Evolutionary conservation across 129 eudicot species (phyloP).

Genomic region (Helichrysum umbraculigerum): DNA sequence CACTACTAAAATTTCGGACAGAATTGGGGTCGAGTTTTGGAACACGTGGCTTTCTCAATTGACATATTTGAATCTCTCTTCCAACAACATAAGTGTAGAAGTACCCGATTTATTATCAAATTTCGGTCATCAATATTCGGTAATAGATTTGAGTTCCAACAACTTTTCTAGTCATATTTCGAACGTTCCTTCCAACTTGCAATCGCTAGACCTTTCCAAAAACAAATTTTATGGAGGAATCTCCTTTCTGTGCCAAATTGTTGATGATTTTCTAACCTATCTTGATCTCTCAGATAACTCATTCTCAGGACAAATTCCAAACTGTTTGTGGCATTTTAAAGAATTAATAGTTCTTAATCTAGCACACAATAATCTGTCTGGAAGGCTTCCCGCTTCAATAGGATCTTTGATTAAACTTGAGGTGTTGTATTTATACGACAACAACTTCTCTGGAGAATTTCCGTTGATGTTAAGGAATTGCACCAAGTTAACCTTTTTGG

Average conservation of each 20-base stretch:
- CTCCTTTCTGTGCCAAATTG: conserved; percentile 13
- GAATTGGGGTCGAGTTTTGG: background rate
- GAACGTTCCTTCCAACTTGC: background rate
- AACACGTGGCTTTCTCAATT: background rate
- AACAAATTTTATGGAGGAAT: conserved; percentile 22
- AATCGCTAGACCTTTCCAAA: background rate
- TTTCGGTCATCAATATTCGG: background rate
- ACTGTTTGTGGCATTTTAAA: too few relatives aligned
- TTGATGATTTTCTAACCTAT: background rate
- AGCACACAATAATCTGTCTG: too few relatives aligned
- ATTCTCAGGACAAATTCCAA: too few relatives aligned
- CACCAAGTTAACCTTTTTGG: background rate
- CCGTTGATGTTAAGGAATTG: too few relatives aligned
- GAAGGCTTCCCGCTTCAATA: too few relatives aligned
- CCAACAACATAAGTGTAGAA: background rate
- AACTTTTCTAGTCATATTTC: background rate
- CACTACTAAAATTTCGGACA: background rate
- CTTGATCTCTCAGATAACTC: too few relatives aligned
- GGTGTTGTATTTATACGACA: too few relatives aligned
- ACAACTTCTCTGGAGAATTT: too few relatives aligned
- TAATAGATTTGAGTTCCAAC: conserved; percentile 5
- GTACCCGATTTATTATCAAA: background rate
- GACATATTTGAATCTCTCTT: background rate
- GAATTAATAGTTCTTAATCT: too few relatives aligned
- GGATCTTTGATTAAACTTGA: too few relatives aligned